Percentiles rank a stretch among this genome's conserved stretches.
These are phyloP conservation scores for Pleurotus citrinopileatus DNA, from an alignment of 768 basidiomycete species.

Conservation along the genomic window DNA sequence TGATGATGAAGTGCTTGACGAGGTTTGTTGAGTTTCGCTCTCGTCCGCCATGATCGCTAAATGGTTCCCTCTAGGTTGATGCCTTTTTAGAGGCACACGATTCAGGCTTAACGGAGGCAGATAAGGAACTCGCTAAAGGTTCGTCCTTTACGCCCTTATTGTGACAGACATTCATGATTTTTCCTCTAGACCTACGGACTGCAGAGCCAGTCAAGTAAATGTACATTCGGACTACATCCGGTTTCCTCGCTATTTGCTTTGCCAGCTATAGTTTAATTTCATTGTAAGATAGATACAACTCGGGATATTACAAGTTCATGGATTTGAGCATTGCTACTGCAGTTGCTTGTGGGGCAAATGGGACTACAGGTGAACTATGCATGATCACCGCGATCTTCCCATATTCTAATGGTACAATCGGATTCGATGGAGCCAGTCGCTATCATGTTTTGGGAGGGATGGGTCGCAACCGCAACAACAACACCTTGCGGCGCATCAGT, in stretches of 20 bases:
- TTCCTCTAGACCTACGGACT: conserved; percentile 48
- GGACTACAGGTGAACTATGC: too few relatives aligned
- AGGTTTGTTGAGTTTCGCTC: conserved; percentile 43
- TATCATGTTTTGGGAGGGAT: conserved; percentile 83
- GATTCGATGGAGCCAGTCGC: conserved; percentile 86
- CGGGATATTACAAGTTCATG: background rate
- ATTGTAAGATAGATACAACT: conserved; percentile 8
- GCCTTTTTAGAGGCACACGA: conserved; percentile 95
- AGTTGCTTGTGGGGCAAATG: too few relatives aligned
- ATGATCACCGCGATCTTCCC: conserved; percentile 55
- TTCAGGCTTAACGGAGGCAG: conserved; percentile 76
- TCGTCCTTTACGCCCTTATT: background rate
- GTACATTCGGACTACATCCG: conserved; percentile 6
- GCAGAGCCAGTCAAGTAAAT: conserved; percentile 56
- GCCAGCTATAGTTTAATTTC: background rate
- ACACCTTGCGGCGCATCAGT: conserved; percentile 41
- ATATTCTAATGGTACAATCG: conserved; percentile 80
- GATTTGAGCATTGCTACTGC: background rate
- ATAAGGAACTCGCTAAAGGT: conserved; percentile 79
- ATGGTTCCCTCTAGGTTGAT: conserved; percentile 60
- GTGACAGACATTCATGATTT: background rate
- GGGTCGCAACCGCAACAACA: conserved; percentile 85
- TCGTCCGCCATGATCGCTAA: conserved; percentile 1
- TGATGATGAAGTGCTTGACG: conserved; percentile 84
- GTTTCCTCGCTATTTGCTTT: background rate